Conservation (phyloP, 108 stramenopile genomes). For the Halocafeteria seosinensis region DNA sequence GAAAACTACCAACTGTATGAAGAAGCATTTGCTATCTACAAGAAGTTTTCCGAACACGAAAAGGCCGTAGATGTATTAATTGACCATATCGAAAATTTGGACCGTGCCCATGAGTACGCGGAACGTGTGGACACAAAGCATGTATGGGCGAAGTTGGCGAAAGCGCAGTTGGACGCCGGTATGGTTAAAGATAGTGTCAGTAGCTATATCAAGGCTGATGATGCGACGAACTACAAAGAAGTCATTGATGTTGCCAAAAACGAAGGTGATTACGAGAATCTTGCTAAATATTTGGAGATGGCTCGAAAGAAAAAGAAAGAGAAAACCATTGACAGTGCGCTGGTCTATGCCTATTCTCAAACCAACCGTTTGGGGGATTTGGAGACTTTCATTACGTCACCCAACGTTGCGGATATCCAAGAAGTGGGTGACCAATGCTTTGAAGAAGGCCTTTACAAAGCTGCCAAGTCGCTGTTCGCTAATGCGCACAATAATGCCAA, state of each 20-base stretch:
- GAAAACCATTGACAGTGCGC: constrained; percentile 87
- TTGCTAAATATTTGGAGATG: constrained; percentile 94
- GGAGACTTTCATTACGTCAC: constrained; percentile 84
- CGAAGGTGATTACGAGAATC: constrained; percentile 71
- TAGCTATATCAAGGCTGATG: constrained; percentile 91
- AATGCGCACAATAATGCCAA: constrained; percentile 99
- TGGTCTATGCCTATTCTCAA: constrained; percentile 90
- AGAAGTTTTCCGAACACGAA: constrained; percentile 87
- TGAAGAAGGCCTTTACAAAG: constrained; percentile 81
- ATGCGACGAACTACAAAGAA: constrained; percentile 72
- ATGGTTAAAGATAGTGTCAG: constrained; percentile 82
- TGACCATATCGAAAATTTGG: constrained; percentile 84
- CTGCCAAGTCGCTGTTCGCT: constrained; percentile 84
- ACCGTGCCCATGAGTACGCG: constrained; percentile 89
- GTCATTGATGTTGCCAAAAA: constrained; percentile 84
- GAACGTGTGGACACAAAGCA: constrained; percentile 80
- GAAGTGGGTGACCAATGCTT: constrained; percentile 79
- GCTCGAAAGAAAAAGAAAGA: constrained; percentile 81
- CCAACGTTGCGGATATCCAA: constrained; percentile 97
- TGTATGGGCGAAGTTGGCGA: constrained; percentile 96
- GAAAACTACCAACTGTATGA: constrained; percentile 97
- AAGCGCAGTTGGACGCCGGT: constrained; percentile 87
- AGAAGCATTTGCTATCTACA: constrained; percentile 93
- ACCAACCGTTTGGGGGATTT: constrained; percentile 82
- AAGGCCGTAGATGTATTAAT: constrained; percentile 86